Evolutionary conservation across 1,284 basidiomycete species (phyloP).

Genomic region (Pseudomicrostroma phylloplanum): DNA sequence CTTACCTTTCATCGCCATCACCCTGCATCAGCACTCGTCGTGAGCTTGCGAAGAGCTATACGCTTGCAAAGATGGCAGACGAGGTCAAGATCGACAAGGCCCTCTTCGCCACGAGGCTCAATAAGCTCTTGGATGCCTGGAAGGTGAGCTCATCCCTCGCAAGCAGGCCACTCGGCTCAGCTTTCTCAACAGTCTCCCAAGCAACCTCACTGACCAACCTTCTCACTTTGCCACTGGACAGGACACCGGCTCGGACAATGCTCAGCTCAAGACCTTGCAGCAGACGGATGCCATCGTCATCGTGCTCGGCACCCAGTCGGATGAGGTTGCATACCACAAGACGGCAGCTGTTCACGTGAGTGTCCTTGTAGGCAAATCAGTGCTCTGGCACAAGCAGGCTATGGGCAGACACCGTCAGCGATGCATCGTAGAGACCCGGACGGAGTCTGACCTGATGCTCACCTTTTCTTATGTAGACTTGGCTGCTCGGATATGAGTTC

Average conservation of each 20-base stretch:
- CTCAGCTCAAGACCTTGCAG: conserved; percentile 15
- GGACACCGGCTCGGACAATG: conserved; percentile 14
- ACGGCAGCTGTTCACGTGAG: conserved; percentile 29
- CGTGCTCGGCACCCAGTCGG: conserved; percentile 30
- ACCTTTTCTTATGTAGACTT: conserved; percentile 63
- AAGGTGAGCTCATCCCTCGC: conserved; percentile 12
- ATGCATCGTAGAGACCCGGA: too few relatives aligned
- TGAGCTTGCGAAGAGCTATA: too few relatives aligned
- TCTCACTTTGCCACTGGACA: not conserved
- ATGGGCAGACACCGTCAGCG: not conserved
- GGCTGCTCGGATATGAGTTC: conserved; percentile 93
- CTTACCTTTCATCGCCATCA: not conserved
- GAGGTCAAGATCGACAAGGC: conserved; percentile 34
- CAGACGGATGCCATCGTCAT: conserved; percentile 28
- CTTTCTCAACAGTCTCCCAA: too few relatives aligned
- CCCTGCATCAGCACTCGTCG: not conserved
- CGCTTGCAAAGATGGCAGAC: conserved; percentile 26
- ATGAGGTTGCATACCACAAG: conserved; percentile 34
- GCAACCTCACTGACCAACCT: too few relatives aligned
- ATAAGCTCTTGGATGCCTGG: conserved; percentile 26
- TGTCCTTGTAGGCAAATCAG: not conserved
- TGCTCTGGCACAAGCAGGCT: not conserved
- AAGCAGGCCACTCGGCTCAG: too few relatives aligned
- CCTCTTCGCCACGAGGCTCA: conserved; percentile 29
- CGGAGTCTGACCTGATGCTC: not conserved